Percentiles rank a stretch among this genome's conserved stretches.
These are phyloP conservation scores for Salvia splendens DNA, from an alignment of 257 asterid genomes.

Conservation along the genomic window DNA sequence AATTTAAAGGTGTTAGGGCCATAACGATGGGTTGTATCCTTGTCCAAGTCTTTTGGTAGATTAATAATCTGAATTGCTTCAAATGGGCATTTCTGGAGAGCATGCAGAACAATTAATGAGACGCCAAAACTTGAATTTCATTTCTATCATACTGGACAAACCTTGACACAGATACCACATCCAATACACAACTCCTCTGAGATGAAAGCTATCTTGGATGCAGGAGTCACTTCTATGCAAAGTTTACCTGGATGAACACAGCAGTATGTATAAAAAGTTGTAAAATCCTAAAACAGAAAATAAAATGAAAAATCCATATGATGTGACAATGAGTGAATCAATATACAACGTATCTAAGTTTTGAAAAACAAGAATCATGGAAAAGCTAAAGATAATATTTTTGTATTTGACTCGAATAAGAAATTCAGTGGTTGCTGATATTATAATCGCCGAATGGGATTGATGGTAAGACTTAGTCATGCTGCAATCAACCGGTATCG, in stretches of 20 bases:
- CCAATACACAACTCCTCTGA: slow-evolving; percentile 99
- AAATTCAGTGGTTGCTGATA: not conserved
- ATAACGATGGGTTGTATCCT: slow-evolving; percentile 97
- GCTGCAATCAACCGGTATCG: not conserved
- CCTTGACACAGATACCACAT: slow-evolving; percentile 98
- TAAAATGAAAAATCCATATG: not conserved
- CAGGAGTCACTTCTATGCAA: slow-evolving; percentile 83
- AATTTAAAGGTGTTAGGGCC: slow-evolving; percentile 95
- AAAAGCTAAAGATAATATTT: not conserved
- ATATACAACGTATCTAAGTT: slow-evolving; percentile 3
- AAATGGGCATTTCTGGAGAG: slow-evolving; percentile 85
- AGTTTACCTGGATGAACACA: slow-evolving; percentile 64
- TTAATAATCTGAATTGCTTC: slow-evolving; percentile 96
- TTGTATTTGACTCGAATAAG: not conserved
- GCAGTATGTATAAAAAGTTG: slow-evolving; percentile 6
- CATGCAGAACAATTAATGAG: slow-evolving; percentile 18
- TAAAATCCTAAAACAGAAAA: not conserved
- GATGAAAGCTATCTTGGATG: slow-evolving; percentile 81
- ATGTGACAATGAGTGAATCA: not conserved
- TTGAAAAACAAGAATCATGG: not conserved
- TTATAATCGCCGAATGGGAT: not conserved
- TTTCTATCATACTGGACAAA: slow-evolving; percentile 32
- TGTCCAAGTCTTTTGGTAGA: slow-evolving; percentile 88
- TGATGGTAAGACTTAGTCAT: not conserved
- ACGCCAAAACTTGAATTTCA: slow-evolving; percentile 10